Evolutionary conservation across 2,329 filamentous ascomycete genomes (phyloP), one percentile per base, ranked within the genome.

Genomic region (Ascochyta fabae): DNA sequence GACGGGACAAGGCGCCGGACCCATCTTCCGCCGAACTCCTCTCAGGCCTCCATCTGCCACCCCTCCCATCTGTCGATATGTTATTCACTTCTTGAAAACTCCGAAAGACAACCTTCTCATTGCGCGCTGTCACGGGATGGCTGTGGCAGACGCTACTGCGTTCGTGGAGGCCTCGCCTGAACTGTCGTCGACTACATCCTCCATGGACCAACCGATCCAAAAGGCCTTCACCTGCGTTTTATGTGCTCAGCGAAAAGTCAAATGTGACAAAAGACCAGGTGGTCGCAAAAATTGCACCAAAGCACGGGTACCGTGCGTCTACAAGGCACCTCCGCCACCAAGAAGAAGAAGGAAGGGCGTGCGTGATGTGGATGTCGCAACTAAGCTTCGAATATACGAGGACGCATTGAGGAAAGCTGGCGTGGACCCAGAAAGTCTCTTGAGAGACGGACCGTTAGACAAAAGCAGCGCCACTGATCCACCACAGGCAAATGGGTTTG

Each of bases 201-300:
- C 19, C 6, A 2, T 6, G 2, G 46, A 41, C 13, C 52, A 55
- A 9, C 41, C 23, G 10, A 46, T 54, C 0, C 64, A 68, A 3
- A 74, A 75, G 42, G 60, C 64, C 38, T 74, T 68, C 44, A 72
- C 72, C 1, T 75, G 72, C 43, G 64, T 73, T 4, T 60, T 73
- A 9, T 74, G 71, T 48, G 66, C 70, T 7, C 68, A 71, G 36
- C 59, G 72, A 12, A 75, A 75, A 53, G 71, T 75, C 19, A 70
- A 66, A 48, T 75, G 71, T 47, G 71, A 75, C 36, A 68, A 66
- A 35, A 48, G 26, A 4, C 62, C 65, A 12, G 61, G 66, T 24
- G 70, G 71, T 1, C 74, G 72, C 45, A 59, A 60, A 0, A 73
- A 70, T 40, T 74, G 71, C 58, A 58, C 61, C 7, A 70, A 71